phyloP scores from a whole-genome alignment of 306 rosid genomes.

The Sophora flavescens region DNA sequence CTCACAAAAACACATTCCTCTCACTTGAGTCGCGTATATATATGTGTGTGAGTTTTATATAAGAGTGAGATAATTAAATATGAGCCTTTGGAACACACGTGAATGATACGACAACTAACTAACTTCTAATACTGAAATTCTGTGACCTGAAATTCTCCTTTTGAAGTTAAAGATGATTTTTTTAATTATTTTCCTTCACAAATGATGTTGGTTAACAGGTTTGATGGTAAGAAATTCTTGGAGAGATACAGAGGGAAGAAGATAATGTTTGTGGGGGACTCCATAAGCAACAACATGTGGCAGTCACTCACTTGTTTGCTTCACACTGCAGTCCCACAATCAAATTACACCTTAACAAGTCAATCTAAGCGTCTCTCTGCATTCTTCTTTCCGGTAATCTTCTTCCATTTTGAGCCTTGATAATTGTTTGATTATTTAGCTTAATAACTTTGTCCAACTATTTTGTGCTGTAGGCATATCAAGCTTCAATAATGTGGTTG shows the following conservation, averaged over 20 bases:
- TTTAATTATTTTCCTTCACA: neutral
- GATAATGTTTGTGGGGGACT: slow-evolving; percentile 83
- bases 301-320: slow-evolving; percentile 80
- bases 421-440: slow-evolving; percentile 16
- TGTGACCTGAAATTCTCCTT: neutral
- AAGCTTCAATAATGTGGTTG: slow-evolving; percentile 58
- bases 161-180: neutral
- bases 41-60: no score
- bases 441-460: neutral
- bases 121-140: no score
- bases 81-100: no score
- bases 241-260: slow-evolving; percentile 69
- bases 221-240: slow-evolving; percentile 66
- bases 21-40: no score
- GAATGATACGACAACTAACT: no score
- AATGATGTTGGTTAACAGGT: slow-evolving; percentile 49
- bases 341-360: slow-evolving; percentile 49
- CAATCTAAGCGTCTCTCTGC: slow-evolving; percentile 41
- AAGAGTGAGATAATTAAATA: no score
- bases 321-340: slow-evolving; percentile 58
- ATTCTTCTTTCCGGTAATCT: slow-evolving; percentile 58
- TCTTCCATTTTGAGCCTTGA: neutral
- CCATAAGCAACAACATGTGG: slow-evolving; percentile 84
- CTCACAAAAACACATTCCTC: no score
- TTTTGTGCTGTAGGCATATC: slow-evolving; percentile 56